Base-by-base conservation (phyloP, 257 asterid genomes). In the Capsicum baccatum region DNA sequence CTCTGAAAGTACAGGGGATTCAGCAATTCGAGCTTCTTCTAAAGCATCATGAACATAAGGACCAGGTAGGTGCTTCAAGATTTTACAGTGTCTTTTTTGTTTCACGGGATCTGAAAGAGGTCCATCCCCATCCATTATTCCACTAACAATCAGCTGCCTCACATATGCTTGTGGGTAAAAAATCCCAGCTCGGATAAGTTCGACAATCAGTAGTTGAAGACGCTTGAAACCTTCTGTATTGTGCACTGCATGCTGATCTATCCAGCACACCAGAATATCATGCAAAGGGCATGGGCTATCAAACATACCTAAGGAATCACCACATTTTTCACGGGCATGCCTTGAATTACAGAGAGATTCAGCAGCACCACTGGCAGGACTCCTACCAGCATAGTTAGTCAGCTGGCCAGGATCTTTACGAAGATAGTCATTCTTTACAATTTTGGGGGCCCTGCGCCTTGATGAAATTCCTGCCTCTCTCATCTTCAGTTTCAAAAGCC, bases 171-270 rank as follows among this genome's bases (percentile, higher is more conserved):
- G 92, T 57, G 99, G 98, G 85, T 90, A 92, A 87, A 97, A 95
- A 84, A 97, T 92, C 55, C 98, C 97, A 35, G 97, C 92, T 81
- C 86, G 87, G 58, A 94, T 88, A 87, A 95, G 93, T 89, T 97
- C 98, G 84, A 90, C 86, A 47, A 94, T 86, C 80, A 97, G 90
- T 88, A 97, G 92, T 73, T 95, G 99, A 90, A 92, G 87, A 35
- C 95, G 89, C 85, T 89, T 94, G 85, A 92, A 89, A 64, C 99
- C 99, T 90, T 94, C 98, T 59, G 90, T 81, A 81, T 90, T 95
- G 79, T 93, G 97, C 83, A 94, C 97, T 84, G 95, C 97, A 87
- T 97, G 99, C 83, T 97, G 99, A 91, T 97, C 99, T 84, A 97
- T 90, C 99, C 99, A 97, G 80, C 99, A 94, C 33, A 97, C 97